phyloP scores from a whole-genome alignment of 495 filamentous ascomycete genomes.

The Friedmanniomyces simplex region DNA sequence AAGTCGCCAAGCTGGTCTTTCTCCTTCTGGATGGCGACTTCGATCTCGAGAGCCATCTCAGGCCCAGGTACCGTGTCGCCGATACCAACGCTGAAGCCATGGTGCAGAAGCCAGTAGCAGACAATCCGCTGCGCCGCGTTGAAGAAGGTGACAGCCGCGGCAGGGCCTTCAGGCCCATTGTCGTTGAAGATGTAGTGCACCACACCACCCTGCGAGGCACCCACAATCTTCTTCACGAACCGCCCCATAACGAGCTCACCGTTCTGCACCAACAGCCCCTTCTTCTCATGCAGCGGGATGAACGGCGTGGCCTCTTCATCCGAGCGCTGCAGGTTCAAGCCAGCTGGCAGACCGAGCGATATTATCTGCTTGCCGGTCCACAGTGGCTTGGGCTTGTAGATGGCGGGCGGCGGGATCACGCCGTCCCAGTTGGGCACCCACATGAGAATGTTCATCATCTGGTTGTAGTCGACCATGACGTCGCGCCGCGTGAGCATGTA shows the following conservation, averaged over 20 bases:
- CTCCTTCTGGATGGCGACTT: slow-evolving; percentile 61
- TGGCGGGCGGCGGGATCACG: slow-evolving; percentile 79
- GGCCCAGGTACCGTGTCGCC: slow-evolving; percentile 93
- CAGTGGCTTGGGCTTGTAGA: slow-evolving; percentile 77
- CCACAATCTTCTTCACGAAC: slow-evolving; percentile 86
- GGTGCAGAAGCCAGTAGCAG: slow-evolving; percentile 95
- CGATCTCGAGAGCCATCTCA: slow-evolving; percentile 68
- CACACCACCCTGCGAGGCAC: slow-evolving; percentile 74
- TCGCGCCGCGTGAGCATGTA: slow-evolving; percentile 95
- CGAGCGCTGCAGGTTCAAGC: slow-evolving; percentile 68
- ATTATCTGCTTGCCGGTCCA: slow-evolving; percentile 99
- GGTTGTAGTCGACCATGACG: slow-evolving; percentile 75
- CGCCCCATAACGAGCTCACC: slow-evolving; percentile 87
- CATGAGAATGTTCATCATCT: slow-evolving; percentile 90
- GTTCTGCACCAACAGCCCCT: slow-evolving; percentile 69
- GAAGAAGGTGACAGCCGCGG: slow-evolving; percentile 86
- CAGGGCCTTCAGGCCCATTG: slow-evolving; percentile 47
- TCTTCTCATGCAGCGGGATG: slow-evolving; percentile 46
- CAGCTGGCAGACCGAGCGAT: slow-evolving; percentile 79
- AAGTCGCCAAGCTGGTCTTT: slow-evolving; percentile 70
- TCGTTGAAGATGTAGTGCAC: slow-evolving; percentile 97
- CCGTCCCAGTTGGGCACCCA: slow-evolving; percentile 99
- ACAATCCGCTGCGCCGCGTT: slow-evolving; percentile 88
- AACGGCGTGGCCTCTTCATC: slow-evolving; percentile 36
- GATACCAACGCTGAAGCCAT: slow-evolving; percentile 96